Evolutionary conservation across 225 moss, liverwort and hornwort species (phyloP), one percentile per base, ranked within the genome.

Genomic region (Polytrichum formosum): DNA sequence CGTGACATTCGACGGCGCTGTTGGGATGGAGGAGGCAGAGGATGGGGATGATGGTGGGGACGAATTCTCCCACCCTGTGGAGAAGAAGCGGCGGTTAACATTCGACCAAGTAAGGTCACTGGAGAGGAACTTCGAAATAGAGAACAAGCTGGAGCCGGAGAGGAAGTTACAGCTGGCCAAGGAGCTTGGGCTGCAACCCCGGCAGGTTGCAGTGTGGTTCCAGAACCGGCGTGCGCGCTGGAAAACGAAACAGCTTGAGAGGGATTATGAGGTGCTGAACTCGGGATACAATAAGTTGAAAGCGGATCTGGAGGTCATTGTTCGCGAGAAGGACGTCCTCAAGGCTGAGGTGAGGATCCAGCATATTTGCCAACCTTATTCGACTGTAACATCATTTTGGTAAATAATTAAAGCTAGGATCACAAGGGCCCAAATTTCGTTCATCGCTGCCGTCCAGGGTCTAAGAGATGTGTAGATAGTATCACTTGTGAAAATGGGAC

Each of bases 81-180:
- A 90, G 86, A 92, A 92, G 81, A 92, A 92, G 66, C 70, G 92
- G 28, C 80, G 92, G 30, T 81, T 92, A 31, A 82, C 88, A 4
- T 88, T 83, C 53, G 92, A 92, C 65, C 92, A 92, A 74, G 92
- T 92, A 76, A 75, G 90, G 72, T 88, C 92, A 6, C 79, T 92
- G 19, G 92, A 92, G 83, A 82, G 83, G 66, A 92, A 88, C 74
- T 92, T 92, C 73, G 90, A 92, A 81, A 67, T 90, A 29, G 92
- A 92, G 82, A 92, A 92, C 76, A 92, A 92, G 74, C 88, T 92
- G 22, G 92, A 92, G 75, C 92, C 92, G 6, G 92, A 92, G 72
- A 82, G 92, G 74, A 92, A 92, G 85, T 86, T 92, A 88, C 90
- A 86, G 76, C 88, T 92, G 1, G 92, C 92, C 5, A 84, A 88